Evolutionary conservation across 371 early-diverging fungal genomes (phyloP).

Genomic region (Mortierella sp.): DNA sequence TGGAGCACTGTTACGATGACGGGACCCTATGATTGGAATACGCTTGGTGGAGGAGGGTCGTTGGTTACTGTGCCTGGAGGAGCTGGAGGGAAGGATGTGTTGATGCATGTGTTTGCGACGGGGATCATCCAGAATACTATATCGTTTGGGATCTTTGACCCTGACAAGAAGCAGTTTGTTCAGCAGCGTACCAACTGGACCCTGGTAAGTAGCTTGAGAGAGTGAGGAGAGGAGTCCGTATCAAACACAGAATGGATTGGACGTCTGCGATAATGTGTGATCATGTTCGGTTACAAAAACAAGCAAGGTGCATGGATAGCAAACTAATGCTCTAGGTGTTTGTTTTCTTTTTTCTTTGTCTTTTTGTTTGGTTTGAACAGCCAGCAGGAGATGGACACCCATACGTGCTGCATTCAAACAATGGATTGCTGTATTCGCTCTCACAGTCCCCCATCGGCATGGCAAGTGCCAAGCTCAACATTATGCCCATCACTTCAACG

Average conservation of each 20-base stretch:
- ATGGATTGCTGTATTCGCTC: not conserved
- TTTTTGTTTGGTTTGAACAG: not conserved
- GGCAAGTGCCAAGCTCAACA: not conserved
- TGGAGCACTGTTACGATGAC: conserved; percentile 33
- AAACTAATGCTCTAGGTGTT: not conserved
- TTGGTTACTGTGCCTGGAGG: not conserved
- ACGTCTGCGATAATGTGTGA: not conserved
- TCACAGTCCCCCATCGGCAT: not conserved
- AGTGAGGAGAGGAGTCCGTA: not conserved
- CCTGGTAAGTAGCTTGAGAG: conserved; percentile 8
- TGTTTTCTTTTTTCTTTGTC: too few species aligned
- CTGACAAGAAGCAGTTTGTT: not conserved
- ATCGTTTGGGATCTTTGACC: conserved; percentile 16
- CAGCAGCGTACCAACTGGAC: conserved; percentile 20
- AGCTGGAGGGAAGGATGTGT: not conserved
- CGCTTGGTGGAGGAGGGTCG: not conserved
- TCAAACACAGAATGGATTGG: not conserved
- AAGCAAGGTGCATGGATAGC: not conserved
- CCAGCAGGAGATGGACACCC: not conserved
- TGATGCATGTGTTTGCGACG: conserved; percentile 23
- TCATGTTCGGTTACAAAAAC: not conserved
- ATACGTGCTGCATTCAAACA: not conserved
- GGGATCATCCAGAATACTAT: not conserved
- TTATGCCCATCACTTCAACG: conserved; percentile 15
- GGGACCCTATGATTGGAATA: conserved; percentile 24